Percentiles rank a stretch among this genome's conserved stretches.
Evolutionary conservation across 2,329 filamentous ascomycete species (phyloP).

Genomic region (Trichoderma lentiforme): DNA sequence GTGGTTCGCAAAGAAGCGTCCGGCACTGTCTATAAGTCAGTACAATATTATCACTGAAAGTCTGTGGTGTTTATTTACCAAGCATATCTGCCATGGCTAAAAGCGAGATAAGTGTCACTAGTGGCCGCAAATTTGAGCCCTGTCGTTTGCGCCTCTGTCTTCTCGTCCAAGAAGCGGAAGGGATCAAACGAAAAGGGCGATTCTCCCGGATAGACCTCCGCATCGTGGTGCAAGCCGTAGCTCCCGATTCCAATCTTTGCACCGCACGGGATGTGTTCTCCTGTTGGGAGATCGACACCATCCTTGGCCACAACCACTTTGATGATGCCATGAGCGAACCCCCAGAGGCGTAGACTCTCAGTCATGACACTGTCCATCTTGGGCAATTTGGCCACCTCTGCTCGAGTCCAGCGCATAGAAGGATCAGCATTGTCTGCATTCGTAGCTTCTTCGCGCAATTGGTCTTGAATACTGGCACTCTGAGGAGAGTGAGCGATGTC

Average conservation of each 20-base stretch:
- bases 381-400: not conserved
- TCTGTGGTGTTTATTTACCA: not conserved
- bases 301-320: constrained; percentile 5
- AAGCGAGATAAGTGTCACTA: not conserved
- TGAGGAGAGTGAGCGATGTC: not conserved
- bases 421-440: not conserved
- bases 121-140: constrained; percentile 1
- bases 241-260: not conserved
- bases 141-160: not conserved
- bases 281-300: not conserved
- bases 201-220: not conserved
- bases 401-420: not conserved
- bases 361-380: constrained; percentile 2
- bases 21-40: not conserved
- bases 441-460: not conserved
- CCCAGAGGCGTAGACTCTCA: constrained; percentile 1
- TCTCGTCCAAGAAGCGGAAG: not conserved
- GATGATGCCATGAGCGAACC: not conserved
- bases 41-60: not conserved
- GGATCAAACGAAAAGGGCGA: constrained; percentile 2
- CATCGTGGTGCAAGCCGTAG: not conserved
- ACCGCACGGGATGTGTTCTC: not conserved
- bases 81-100: constrained; percentile 2
- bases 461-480: not conserved
- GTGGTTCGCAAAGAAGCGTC: constrained; percentile 1